phyloP scores from a whole-genome alignment of 805 yeast species.

The Metschnikowia santaceciliae region DNA sequence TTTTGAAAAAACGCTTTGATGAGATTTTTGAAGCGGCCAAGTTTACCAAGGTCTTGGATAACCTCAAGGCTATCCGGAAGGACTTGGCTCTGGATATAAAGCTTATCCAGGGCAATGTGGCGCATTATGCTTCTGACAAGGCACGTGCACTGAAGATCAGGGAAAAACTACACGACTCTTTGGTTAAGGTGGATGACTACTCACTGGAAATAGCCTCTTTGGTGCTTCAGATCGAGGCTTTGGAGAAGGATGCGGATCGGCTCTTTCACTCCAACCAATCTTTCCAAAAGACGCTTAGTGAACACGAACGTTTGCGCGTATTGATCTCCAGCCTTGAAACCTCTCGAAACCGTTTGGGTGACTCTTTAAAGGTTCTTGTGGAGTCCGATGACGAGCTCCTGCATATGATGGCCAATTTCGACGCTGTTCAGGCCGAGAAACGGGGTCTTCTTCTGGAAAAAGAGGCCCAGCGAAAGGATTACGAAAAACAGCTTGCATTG shows the following conservation, averaged over 20 bases:
- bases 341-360: constrained; percentile 50
- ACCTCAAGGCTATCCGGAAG: constrained; percentile 68
- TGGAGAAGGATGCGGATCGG: constrained; percentile 56
- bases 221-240: constrained; percentile 45
- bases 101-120: constrained; percentile 71
- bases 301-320: constrained; percentile 49
- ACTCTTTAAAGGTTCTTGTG: constrained; percentile 43
- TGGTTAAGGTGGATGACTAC: constrained; percentile 41
- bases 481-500: constrained; percentile 19
- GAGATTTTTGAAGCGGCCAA: constrained; percentile 95
- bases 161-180: constrained; percentile 42
- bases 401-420: constrained; percentile 29
- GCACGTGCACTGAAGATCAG: constrained; percentile 62
- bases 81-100: constrained; percentile 74
- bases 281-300: constrained; percentile 67
- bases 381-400: constrained; percentile 35
- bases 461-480: background rate
- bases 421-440: constrained; percentile 18
- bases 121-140: constrained; percentile 69
- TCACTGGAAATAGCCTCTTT: constrained; percentile 46
- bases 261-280: constrained; percentile 77
- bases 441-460: constrained; percentile 12
- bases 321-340: constrained; percentile 20
- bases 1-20: constrained; percentile 86
- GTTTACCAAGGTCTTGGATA: constrained; percentile 85